Conservation (phyloP, 2,329 filamentous ascomycete species). For the Aspergillus udagawae region DNA sequence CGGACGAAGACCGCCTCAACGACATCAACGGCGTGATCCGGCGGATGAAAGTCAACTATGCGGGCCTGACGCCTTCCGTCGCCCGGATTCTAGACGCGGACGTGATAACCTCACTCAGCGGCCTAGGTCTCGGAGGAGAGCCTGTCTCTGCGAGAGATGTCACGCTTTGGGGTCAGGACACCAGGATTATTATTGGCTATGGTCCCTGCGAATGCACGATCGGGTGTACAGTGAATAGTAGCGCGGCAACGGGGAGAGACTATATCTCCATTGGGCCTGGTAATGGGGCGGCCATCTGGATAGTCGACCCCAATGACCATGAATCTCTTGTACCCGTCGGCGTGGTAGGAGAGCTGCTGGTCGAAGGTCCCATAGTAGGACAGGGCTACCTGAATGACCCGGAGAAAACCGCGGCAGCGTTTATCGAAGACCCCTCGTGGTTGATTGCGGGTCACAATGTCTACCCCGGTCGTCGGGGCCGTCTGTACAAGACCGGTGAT, state of each 20-base stretch:
- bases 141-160: slow-evolving; percentile 40
- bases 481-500: slow-evolving; percentile 41
- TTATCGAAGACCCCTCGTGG: slow-evolving; percentile 38
- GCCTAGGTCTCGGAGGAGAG: slow-evolving; percentile 44
- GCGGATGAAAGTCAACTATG: slow-evolving; percentile 50
- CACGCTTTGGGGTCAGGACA: slow-evolving; percentile 38
- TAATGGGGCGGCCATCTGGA: slow-evolving; percentile 36
- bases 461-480: slow-evolving; percentile 25
- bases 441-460: slow-evolving; percentile 23
- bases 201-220: slow-evolving; percentile 42
- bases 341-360: slow-evolving; percentile 44
- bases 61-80: slow-evolving; percentile 59
- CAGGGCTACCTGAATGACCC: slow-evolving; percentile 44
- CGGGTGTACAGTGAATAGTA: slow-evolving; percentile 37
- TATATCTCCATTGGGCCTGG: slow-evolving; percentile 39
- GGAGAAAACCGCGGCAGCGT: slow-evolving; percentile 32
- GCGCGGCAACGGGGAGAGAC: slow-evolving; percentile 29
- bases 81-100: slow-evolving; percentile 44
- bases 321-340: slow-evolving; percentile 40
- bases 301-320: slow-evolving; percentile 38
- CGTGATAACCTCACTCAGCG: slow-evolving; percentile 40
- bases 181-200: slow-evolving; percentile 44
- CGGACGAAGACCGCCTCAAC: slow-evolving; percentile 45
- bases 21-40: slow-evolving; percentile 50
- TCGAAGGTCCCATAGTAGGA: slow-evolving; percentile 47